Evolutionary conservation across 495 filamentous ascomycete species (phyloP), one percentile per base, ranked within the genome.

Genomic region (Oidiodendron maius): DNA sequence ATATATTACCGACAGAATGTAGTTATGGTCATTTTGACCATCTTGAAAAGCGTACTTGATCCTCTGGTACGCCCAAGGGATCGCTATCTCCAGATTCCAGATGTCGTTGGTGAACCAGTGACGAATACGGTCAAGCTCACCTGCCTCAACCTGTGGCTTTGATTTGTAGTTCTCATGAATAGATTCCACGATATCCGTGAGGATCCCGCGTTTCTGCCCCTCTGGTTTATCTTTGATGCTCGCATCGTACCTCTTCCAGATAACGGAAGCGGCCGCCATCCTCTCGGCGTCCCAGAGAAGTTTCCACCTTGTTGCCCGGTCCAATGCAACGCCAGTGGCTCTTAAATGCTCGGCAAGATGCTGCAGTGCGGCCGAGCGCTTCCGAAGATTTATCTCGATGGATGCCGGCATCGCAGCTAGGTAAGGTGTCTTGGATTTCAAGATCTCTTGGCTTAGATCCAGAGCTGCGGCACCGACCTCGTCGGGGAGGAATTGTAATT

Each of bases 221-320:
- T 66, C 61, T 4, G 53, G 51, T 30, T 65, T 68, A 15, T 66
- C 61, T 15, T 66, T 68, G 10, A 77, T 64, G 41, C 74, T 75
- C 4, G 72, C 57, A 52, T 93, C 82, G 57, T 93, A 84, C 24
- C 74, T 65, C 48, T 80, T 78, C 90, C 91, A 97, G 51, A 97
- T 74, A 28, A 78, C 74, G 37, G 76, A 76, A n/a, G 90, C 91
- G 25, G 89, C 86, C 32, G 82, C 81, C 56, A 96, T 77, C 62
- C 89, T 96, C 61, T 97, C 93, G 0, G 90, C 91, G 56, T 86
- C 81, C 76, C 83, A 87, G n/a, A 97, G 71, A 4, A 98, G 63
- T 50, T 81, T 72, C 91, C 90, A 98, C 57, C 77, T 79, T 4
- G 79, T 78, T 16, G 63, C 64, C 20, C 74, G 72, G 40, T 85